Base-by-base conservation (phyloP, 2,329 filamentous ascomycete species). In the Drechslerella stenobrocha region DNA sequence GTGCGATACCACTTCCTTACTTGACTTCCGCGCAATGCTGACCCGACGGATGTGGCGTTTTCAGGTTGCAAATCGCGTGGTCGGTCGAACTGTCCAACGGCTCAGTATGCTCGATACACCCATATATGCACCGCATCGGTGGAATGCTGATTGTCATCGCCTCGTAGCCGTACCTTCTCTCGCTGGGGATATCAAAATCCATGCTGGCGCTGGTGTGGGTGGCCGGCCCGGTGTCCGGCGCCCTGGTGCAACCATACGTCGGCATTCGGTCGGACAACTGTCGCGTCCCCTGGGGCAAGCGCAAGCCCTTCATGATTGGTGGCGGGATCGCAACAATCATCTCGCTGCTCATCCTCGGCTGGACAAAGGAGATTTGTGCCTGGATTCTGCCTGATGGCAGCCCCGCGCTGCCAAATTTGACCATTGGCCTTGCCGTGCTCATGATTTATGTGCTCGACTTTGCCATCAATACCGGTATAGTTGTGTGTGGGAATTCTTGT, bases 31-130 rank as follows among this genome's bases (percentile, higher is more conserved):
- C n/a, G n/a, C 18, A 47, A 24, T 40, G 46, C 7, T 37, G 34
- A 28, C 72, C 9, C 70, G 35, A 9, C 48, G 71, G 28, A 71
- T 44, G 26, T 22, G 32, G 30, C 20, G 37, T 56, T n/a, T 28
- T 52, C 70, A 82, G 89, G 22, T 80, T 97, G 70, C 92, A 97
- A 78, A 88, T 97, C 72, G 90, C 92, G 24, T 97, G 92, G 92
- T 91, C 91, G 1, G 90, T 96, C 40, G 92, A 97, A 77, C 81
- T 96, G 40, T 95, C 90, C 55, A 92, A 95, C 79, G 91, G 91
- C 72, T 96, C 92, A 53, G 81, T 83, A 75, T 74, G 81, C 77
- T 15, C 20, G 9, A 26, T 30, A 34, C 52, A 42, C 50, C 9
- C 20, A 47, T 30, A 5, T 11, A 46, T 5, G 47, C 20, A 37